Evolutionary conservation across 2,329 filamentous ascomycete species (phyloP), one percentile per base, ranked within the genome.

Genomic region (Ampelomyces quisqualis): DNA sequence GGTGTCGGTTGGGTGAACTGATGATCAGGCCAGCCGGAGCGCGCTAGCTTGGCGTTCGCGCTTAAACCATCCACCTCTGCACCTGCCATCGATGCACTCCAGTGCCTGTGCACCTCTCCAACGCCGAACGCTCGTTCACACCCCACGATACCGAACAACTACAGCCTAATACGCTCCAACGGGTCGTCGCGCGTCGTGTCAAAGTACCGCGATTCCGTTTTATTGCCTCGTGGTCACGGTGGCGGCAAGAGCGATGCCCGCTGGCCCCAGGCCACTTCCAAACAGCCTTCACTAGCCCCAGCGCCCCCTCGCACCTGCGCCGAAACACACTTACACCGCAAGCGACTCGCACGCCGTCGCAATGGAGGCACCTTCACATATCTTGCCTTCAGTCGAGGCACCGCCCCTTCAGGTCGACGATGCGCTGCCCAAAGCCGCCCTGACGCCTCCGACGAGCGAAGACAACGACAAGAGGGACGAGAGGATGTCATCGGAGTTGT

Each of bases 361-460:
- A 14, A 68, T 67, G 64, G 64, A 65, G 11, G 60, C 44, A 23
- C 51, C 55, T n/a, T 27, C 41, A 14, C 56, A 63, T 18, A 48
- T 67, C 27, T 48, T 67, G 33, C 56, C 61, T 37, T 68, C 65
- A 13, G 61, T 67, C 9, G 65, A 68, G 56, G 54, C 58, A 19
- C 51, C 56, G 22, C 32, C 44, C 24, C 45, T 41, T 26, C 52
- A 45, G 17, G 42, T 56, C 34, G 61, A 66, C 44, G 57, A 67
- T 34, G 31, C 52, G 17, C 30, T 52, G 10, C 51, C 62, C 14
- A 69, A 69, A 41, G 61, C 69, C 24, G 73, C 73, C 37, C 63
- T 76, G 51, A 77, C 74, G 39, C 74, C 74, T 43, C 74, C 74
- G 7, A 76, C 74, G 26, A 76, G 73, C 60, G 74, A 77, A 58